Base-by-base conservation (phyloP, 208 protist species). In the Blechomonas ayalai region DNA sequence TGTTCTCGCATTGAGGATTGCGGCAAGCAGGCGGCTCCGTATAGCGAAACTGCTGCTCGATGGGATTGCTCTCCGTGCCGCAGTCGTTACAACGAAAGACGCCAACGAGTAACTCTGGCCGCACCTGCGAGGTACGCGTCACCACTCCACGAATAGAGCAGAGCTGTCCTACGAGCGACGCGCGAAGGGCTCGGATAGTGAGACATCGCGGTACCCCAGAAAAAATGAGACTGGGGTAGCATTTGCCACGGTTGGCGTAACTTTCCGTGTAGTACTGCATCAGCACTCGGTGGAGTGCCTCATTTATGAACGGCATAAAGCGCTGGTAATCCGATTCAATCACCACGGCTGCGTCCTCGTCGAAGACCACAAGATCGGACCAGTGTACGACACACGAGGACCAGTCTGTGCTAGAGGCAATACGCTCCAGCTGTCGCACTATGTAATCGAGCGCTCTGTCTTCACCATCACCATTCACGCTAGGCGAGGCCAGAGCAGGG, bases 1-100 rank as follows among this genome's bases (percentile, higher is more conserved):
- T 88, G 71, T 99, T 99, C 26, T 77, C 62, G 58, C 96, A 98
- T 29, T 74, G 40, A 2, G 65, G 19, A 53, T 96, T 97, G 16
- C 73, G 67, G 59, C 96, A 98, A 22, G 67, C 69, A 9, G 82
- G 76, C 19, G 95, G 92, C 56, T 97, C 96, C 4, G 97, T 99
- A 84, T 99, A 99, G 56, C 96, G 89, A 70, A 99, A 99, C 64
- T 99, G 93, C 80, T 99, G 98, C 34, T 64, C 59, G 0, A 99
- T 75, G 13, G 82, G 72, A 10, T 67, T 15, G 18, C 81, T 95
- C 54, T 88, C 59, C 3, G 79, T 90, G 4, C 78, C 65, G 68
- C 98, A 99, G 55, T 98, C 94, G 40, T 67, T 58, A 81, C 98
- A 99, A 32, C 63, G 57, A 58, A 99, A 99, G 4, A 90, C 82